Evolutionary conservation across 495 filamentous ascomycete species (phyloP).

Genomic region (Neurospora sp.): DNA sequence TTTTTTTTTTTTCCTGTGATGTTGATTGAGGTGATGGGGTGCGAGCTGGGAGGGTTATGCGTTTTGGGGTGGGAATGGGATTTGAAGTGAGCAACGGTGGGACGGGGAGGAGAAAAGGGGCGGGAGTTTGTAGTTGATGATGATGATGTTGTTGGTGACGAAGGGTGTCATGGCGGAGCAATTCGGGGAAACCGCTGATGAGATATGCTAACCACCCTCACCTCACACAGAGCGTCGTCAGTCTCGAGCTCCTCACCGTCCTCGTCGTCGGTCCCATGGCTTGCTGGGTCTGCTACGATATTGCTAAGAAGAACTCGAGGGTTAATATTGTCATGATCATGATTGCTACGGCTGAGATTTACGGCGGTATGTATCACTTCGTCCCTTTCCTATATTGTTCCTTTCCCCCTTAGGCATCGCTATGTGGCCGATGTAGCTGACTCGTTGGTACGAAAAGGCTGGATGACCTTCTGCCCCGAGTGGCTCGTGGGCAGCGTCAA

Average conservation of each 20-base stretch:
- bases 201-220: not conserved
- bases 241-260: conserved; percentile 79
- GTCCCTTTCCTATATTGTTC: not conserved
- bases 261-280: conserved; percentile 66
- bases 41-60: too few species aligned
- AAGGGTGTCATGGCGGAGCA: not conserved
- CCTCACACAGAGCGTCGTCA: conserved; percentile 51
- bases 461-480: conserved; percentile 94
- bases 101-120: not conserved
- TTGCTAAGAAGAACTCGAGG: conserved; percentile 48
- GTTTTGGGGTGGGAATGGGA: not conserved
- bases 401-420: not conserved
- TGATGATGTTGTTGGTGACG: not conserved
- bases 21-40: not conserved
- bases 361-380: conserved; percentile 51
- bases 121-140: not conserved
- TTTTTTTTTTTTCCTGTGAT: not conserved
- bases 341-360: conserved; percentile 86
- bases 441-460: conserved; percentile 37
- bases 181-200: not conserved
- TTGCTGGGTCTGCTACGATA: conserved; percentile 56
- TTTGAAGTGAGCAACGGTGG: too few species aligned
- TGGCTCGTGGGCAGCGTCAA: conserved; percentile 73
- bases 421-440: not conserved
- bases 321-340: conserved; percentile 61